Percentiles rank a stretch among this genome's conserved stretches.
These are phyloP conservation scores for Dioszegia crocea DNA, from an alignment of 768 basidiomycete genomes.

Conservation along the genomic window DNA sequence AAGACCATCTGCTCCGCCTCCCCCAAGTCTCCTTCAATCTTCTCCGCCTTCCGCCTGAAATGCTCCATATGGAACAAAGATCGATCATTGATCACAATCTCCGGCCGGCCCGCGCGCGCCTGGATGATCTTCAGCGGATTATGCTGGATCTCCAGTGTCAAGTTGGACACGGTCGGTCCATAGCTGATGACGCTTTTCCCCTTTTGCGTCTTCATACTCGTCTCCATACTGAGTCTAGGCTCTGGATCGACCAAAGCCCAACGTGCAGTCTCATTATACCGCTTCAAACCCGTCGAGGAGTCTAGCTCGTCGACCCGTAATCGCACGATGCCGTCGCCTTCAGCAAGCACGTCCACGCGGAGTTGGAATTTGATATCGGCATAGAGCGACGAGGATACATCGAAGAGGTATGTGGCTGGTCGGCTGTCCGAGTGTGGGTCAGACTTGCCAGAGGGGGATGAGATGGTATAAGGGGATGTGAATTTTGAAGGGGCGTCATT, in stretches of 20 bases:
- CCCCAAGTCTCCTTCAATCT: constrained; percentile 38
- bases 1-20: constrained; percentile 55
- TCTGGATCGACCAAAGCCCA: constrained; percentile 77
- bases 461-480: constrained; percentile 81
- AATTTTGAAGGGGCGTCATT: constrained; percentile 56
- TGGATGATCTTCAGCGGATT: constrained; percentile 72
- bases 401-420: constrained; percentile 59
- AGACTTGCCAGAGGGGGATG: constrained; percentile 5
- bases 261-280: constrained; percentile 84
- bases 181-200: constrained; percentile 58
- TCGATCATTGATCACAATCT: constrained; percentile 82
- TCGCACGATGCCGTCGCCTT: constrained; percentile 74
- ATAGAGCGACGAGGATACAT: constrained; percentile 75
- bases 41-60: constrained; percentile 60
- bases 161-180: constrained; percentile 61
- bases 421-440: background rate
- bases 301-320: constrained; percentile 85
- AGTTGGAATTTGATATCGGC: constrained; percentile 77
- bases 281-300: constrained; percentile 61
- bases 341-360: constrained; percentile 71
- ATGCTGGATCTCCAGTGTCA: constrained; percentile 61
- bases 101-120: constrained; percentile 68
- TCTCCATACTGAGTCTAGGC: constrained; percentile 54
- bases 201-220: constrained; percentile 8
- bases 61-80: constrained; percentile 97